A percentile compares a stretch with the other conserved stretches of the same genome.
phyloP scores from a whole-genome alignment of 352 stramenopile genomes.

The Pythium aristosporum region DNA sequence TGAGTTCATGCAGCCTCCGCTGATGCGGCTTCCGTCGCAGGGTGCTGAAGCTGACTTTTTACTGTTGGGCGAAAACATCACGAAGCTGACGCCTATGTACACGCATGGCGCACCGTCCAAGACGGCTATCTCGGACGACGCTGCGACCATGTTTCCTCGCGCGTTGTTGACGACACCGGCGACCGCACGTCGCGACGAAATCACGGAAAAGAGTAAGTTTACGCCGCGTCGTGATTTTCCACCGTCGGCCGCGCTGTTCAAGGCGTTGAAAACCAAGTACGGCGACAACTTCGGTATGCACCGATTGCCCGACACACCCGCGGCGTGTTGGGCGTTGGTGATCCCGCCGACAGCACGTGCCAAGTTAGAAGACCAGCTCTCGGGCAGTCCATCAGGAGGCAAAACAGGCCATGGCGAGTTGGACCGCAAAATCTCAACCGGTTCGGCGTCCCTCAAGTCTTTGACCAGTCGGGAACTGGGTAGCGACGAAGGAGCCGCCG shows the following conservation, averaged over 20 bases:
- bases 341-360: conserved; percentile 53
- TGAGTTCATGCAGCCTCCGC: conserved; percentile 25
- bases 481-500: conserved; percentile 7
- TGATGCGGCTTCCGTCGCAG: conserved; percentile 39
- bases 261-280: conserved; percentile 83
- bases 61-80: conserved; percentile 61
- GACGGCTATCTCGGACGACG: conserved; percentile 57
- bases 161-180: conserved; percentile 53
- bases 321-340: conserved; percentile 78
- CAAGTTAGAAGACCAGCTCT: conserved; percentile 54
- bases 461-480: conserved; percentile 13
- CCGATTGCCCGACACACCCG: conserved; percentile 65
- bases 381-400: neutral
- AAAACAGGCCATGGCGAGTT: neutral
- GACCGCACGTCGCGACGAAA: conserved; percentile 64
- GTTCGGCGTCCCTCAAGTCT: conserved; percentile 13
- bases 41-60: conserved; percentile 53
- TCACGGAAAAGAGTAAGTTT: conserved; percentile 82
- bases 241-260: conserved; percentile 79
- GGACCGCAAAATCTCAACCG: conserved; percentile 21
- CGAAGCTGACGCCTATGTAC: conserved; percentile 52
- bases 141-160: conserved; percentile 72
- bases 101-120: conserved; percentile 30
- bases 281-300: conserved; percentile 78
- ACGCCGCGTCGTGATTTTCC: conserved; percentile 79